Evolutionary conservation across 2,329 filamentous ascomycete genomes (phyloP).

Genomic region (Aspergillus alliaceus): DNA sequence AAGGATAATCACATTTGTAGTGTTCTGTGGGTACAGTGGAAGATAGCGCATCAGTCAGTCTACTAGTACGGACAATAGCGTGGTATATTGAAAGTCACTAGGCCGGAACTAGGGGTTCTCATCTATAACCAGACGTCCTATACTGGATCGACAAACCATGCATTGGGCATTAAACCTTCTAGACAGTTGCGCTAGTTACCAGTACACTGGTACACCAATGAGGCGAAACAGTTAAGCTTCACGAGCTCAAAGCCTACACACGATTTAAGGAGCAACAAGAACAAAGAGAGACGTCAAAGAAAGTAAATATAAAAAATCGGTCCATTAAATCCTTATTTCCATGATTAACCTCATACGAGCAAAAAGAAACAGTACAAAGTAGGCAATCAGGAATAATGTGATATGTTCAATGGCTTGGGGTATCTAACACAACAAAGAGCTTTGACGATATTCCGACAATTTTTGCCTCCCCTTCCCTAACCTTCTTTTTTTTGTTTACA

Average conservation of each 20-base stretch:
- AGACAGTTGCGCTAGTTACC: neutral
- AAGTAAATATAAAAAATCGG: too few species aligned
- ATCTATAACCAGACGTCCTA: too few species aligned
- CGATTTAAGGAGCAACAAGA: too few species aligned
- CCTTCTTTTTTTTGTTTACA: neutral
- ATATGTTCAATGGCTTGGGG: slow-evolving; percentile 3
- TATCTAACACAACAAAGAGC: slow-evolving; percentile 1
- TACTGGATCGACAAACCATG: too few species aligned
- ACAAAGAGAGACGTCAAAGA: too few species aligned
- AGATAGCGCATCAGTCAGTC: neutral
- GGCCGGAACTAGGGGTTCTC: neutral
- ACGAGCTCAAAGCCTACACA: too few species aligned
- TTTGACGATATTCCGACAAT: neutral
- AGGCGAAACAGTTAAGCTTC: neutral
- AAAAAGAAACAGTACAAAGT: neutral
- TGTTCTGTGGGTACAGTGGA: neutral
- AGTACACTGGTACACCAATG: neutral
- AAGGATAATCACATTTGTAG: neutral
- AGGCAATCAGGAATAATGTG: neutral
- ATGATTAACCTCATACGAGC: neutral
- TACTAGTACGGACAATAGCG: neutral
- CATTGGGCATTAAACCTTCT: too few species aligned
- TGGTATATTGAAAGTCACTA: neutral
- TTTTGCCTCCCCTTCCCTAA: slow-evolving; percentile 3
- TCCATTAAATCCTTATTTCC: neutral